Percentiles rank a stretch among this genome's conserved stretches.
These are phyloP conservation scores for Apiospora malaysiana DNA, from an alignment of 2,329 filamentous ascomycete species.

Conservation along the genomic window DNA sequence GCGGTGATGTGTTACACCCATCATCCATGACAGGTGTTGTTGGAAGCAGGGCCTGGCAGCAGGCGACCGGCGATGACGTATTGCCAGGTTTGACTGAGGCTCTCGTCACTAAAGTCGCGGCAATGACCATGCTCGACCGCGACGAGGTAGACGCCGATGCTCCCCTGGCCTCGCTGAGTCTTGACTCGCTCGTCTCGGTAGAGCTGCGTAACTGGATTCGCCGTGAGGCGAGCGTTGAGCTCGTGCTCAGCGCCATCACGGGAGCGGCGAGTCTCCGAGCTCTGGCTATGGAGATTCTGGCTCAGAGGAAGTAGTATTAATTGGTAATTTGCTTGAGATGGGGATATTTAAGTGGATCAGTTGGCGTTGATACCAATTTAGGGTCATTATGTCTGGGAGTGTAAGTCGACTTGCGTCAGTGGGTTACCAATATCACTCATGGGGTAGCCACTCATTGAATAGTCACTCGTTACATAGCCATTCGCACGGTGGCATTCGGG, in stretches of 20 bases:
- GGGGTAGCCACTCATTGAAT: background rate
- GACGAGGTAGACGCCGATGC: conserved; percentile 26
- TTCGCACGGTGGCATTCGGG: background rate
- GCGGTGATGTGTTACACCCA: background rate
- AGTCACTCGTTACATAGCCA: no score
- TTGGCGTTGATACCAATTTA: background rate
- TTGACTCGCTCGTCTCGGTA: conserved; percentile 40
- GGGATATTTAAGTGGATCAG: background rate
- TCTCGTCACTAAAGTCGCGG: conserved; percentile 25
- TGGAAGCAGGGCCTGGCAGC: background rate
- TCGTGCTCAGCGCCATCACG: conserved; percentile 25
- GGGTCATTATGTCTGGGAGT: no score
- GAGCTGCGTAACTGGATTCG: conserved; percentile 41
- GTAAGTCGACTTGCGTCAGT: background rate
- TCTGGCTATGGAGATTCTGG: conserved; percentile 24
- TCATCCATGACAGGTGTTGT: background rate
- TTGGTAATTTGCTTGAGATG: background rate
- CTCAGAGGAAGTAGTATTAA: conserved; percentile 22
- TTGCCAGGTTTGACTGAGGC: conserved; percentile 21
- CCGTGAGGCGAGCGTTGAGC: conserved; percentile 33
- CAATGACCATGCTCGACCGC: conserved; percentile 28
- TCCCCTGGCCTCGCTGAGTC: conserved; percentile 26
- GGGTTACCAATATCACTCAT: background rate
- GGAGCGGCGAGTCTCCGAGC: conserved; percentile 24
- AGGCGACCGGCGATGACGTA: conserved; percentile 11